Conservation (phyloP, 768 basidiomycete species). For the Phylloporus sp. region DNA sequence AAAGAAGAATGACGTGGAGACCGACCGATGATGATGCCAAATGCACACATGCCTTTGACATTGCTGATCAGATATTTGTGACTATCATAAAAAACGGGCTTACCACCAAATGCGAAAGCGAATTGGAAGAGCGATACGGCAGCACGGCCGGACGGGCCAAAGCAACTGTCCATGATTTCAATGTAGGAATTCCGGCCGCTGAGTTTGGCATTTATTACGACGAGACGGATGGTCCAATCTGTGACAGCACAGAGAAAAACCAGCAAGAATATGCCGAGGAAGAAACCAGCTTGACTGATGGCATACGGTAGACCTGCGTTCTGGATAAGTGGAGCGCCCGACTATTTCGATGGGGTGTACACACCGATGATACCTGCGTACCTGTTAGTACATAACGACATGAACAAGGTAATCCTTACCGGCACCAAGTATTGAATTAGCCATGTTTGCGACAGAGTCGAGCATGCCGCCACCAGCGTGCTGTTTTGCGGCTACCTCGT, state of each 20-base stretch:
- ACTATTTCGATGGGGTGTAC: slow-evolving; percentile 11
- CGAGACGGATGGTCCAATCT: slow-evolving; percentile 97
- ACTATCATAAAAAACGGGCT: slow-evolving; percentile 14
- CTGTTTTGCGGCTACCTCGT: slow-evolving; percentile 64
- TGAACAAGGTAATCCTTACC: slow-evolving; percentile 41
- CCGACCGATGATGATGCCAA: slow-evolving; percentile 86
- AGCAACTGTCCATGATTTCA: slow-evolving; percentile 91
- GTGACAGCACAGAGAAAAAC: slow-evolving; percentile 77
- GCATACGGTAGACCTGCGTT: slow-evolving; percentile 85
- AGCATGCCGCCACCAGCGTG: slow-evolving; percentile 68
- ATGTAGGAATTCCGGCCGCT: slow-evolving; percentile 91
- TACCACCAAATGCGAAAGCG: slow-evolving; percentile 93
- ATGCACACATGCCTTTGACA: slow-evolving; percentile 86
- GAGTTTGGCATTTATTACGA: slow-evolving; percentile 93
- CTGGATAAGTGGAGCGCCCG: slow-evolving; percentile 1
- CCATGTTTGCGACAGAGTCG: slow-evolving; percentile 88
- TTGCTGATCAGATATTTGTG: slow-evolving; percentile 5
- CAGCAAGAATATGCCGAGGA: slow-evolving; percentile 80
- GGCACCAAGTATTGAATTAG: slow-evolving; percentile 92
- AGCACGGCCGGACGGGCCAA: slow-evolving; percentile 85
- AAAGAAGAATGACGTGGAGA: background rate
- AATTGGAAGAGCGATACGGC: slow-evolving; percentile 98
- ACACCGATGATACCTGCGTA: slow-evolving; percentile 66
- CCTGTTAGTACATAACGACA: slow-evolving; percentile 15
- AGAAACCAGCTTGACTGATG: slow-evolving; percentile 89